A percentile compares a stretch with the other conserved stretches of the same genome.
These are phyloP conservation scores for Ascochyta koolunga DNA, from an alignment of 2,329 filamentous ascomycete species.

Conservation along the genomic window DNA sequence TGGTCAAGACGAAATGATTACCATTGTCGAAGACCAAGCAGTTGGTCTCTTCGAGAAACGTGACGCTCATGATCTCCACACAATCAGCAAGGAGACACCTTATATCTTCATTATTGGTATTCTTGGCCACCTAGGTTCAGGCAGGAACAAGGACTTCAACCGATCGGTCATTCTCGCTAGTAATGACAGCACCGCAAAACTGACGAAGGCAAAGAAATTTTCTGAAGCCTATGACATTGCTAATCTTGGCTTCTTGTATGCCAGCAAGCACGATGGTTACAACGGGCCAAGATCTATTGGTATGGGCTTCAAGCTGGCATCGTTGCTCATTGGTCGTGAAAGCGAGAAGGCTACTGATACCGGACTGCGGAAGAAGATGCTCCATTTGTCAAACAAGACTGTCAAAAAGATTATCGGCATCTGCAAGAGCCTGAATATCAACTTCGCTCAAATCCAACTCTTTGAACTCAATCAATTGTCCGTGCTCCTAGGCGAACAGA, in stretches of 20 bases:
- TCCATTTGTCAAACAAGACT: conserved; percentile 50
- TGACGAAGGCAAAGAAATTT: conserved; percentile 41
- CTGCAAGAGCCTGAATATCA: conserved; percentile 50
- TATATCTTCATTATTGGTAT: conserved; percentile 41
- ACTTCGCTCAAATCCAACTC: conserved; percentile 51
- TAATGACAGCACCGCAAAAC: conserved; percentile 30
- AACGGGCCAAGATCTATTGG: conserved; percentile 43
- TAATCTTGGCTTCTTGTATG: conserved; percentile 41
- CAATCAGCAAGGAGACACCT: conserved; percentile 38
- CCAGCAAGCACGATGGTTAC: conserved; percentile 41
- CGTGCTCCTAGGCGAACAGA: conserved; percentile 52
- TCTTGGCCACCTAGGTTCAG: conserved; percentile 37
- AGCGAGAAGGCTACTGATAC: conserved; percentile 40
- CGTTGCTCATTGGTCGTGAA: conserved; percentile 41
- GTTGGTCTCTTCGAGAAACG: conserved; percentile 37
- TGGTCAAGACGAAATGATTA: conserved; percentile 30
- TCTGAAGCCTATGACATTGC: conserved; percentile 43
- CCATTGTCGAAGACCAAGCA: conserved; percentile 35
- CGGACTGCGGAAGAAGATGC: conserved; percentile 47
- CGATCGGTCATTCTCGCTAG: conserved; percentile 36
- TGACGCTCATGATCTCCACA: conserved; percentile 34
- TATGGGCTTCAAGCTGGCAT: conserved; percentile 46
- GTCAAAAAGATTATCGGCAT: conserved; percentile 51
- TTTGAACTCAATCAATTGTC: conserved; percentile 52
- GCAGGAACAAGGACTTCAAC: conserved; percentile 37